Base-by-base conservation (phyloP, 164 flowering plant genomes). In the Paratinospora sagittata region DNA sequence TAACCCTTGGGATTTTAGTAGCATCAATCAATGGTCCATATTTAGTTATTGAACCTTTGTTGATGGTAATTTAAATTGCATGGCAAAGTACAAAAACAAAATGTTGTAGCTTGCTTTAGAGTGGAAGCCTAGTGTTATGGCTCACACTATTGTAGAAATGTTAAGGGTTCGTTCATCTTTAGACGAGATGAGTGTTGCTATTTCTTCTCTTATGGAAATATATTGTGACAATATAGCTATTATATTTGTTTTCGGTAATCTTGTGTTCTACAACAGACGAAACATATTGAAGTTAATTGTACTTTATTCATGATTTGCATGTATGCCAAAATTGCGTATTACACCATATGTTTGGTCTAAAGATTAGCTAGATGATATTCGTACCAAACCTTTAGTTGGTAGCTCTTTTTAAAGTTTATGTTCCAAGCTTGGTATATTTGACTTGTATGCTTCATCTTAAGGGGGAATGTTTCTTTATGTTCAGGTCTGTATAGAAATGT, bases 381-480 rank as follows among this genome's bases (percentile, higher is more conserved):
- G 26, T 30, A 64, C 67, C n/a, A n/a, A n/a, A n/a, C n/a, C n/a
- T n/a, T n/a, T n/a, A n/a, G n/a, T n/a, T n/a, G n/a, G n/a, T n/a
- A n/a, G n/a, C n/a, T n/a, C n/a, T n/a, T n/a, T n/a, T n/a, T n/a
- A n/a, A n/a, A n/a, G n/a, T n/a, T n/a, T n/a, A 64, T 64, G 14
- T 27, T 27, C 43, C 37, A 64, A 64, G 67, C 67, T 64, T 1
- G 37, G 43, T n/a, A 1, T 64, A n/a, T 64, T 61, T 61, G 64
- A 61, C 11, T n/a, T 61, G 64, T 64, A 64, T 64, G 66, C 37
- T 63, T 39, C 41, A 63, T 7, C 37, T 63, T 63, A n/a, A 63
- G n/a, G 66, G 66, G 36, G 66, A 63, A 39, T 63, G 66, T 63
- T 39, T 11, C 10, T 39, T 0, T 39, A 39, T 39, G 43, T 39